phyloP scores from a whole-genome alignment of 2,329 filamentous ascomycete genomes.

The Cladophialophora chaetospira region DNA sequence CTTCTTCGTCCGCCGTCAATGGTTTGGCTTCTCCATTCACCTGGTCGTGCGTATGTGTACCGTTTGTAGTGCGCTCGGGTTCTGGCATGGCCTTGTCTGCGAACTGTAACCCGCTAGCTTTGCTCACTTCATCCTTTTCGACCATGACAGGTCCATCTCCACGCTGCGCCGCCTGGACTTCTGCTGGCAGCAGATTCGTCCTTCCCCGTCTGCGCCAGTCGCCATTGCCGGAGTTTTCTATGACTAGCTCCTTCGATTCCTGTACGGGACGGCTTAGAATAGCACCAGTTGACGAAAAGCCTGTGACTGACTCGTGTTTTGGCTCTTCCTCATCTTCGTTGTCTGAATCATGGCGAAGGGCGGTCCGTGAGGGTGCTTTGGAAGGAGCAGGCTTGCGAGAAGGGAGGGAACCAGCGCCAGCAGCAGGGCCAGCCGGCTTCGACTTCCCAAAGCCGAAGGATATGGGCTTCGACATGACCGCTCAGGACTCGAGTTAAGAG shows the following conservation, averaged over 20 bases:
- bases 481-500: not conserved
- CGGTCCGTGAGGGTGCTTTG: slow-evolving; percentile 9
- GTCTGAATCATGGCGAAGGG: slow-evolving; percentile 54
- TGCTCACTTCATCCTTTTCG: slow-evolving; percentile 55
- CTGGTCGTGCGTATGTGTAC: not conserved
- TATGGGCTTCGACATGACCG: slow-evolving; percentile 33
- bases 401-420: not conserved
- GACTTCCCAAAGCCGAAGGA: slow-evolving; percentile 34
- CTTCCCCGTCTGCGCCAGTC: slow-evolving; percentile 48
- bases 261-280: slow-evolving; percentile 43
- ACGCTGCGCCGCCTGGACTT: slow-evolving; percentile 50
- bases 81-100: slow-evolving; percentile 39
- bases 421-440: slow-evolving; percentile 15
- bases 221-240: slow-evolving; percentile 64
- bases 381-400: slow-evolving; percentile 10
- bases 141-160: slow-evolving; percentile 42
- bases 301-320: slow-evolving; percentile 53
- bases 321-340: slow-evolving; percentile 40
- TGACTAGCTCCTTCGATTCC: slow-evolving; percentile 52
- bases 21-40: slow-evolving; percentile 20
- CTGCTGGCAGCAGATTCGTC: slow-evolving; percentile 61
- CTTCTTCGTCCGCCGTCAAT: slow-evolving; percentile 56
- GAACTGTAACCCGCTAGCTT: slow-evolving; percentile 58
- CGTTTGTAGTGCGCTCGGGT: slow-evolving; percentile 4
- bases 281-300: slow-evolving; percentile 53